These are phyloP conservation scores for Oryza meridionalis DNA, from an alignment of 176 grass and related monocot species.

Conservation along the genomic window DNA sequence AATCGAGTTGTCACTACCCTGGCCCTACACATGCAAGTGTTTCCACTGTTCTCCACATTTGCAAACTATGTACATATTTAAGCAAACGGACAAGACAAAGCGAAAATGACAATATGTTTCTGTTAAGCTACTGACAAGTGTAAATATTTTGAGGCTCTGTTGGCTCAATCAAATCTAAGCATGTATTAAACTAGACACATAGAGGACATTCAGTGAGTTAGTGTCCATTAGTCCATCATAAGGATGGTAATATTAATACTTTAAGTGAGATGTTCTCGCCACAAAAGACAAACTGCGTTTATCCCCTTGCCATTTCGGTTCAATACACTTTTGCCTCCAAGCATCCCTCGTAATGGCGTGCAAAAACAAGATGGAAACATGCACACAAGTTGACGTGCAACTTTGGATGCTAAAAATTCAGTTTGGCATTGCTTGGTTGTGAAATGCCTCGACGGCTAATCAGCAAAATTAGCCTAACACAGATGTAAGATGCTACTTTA, in stretches of 20 bases:
- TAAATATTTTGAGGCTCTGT: constrained; percentile 15
- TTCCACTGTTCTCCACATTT: constrained; percentile 10
- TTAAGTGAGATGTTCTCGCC: neutral
- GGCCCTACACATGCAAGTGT: constrained; percentile 31
- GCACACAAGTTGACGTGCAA: neutral
- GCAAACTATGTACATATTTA: constrained; percentile 16
- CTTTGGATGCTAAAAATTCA: neutral
- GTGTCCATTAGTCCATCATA: neutral
- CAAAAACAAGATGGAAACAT: neutral
- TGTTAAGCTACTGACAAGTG: constrained; percentile 24
- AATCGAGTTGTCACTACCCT: neutral
- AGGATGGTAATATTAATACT: neutral
- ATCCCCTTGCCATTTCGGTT: neutral
- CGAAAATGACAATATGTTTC: neutral
- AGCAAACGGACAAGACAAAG: neutral
- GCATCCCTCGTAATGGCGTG: neutral
- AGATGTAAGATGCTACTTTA: neutral
- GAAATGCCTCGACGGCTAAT: neutral
- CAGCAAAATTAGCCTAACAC: neutral
- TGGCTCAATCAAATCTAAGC: constrained; percentile 16
- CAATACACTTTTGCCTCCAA: constrained; percentile 3
- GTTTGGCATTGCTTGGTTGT: neutral
- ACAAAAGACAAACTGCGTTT: constrained; percentile 4
- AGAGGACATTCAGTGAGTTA: constrained; percentile 21
- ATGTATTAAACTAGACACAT: neutral